phyloP scores from a whole-genome alignment of 768 basidiomycete genomes.

The Mycena haematopus region DNA sequence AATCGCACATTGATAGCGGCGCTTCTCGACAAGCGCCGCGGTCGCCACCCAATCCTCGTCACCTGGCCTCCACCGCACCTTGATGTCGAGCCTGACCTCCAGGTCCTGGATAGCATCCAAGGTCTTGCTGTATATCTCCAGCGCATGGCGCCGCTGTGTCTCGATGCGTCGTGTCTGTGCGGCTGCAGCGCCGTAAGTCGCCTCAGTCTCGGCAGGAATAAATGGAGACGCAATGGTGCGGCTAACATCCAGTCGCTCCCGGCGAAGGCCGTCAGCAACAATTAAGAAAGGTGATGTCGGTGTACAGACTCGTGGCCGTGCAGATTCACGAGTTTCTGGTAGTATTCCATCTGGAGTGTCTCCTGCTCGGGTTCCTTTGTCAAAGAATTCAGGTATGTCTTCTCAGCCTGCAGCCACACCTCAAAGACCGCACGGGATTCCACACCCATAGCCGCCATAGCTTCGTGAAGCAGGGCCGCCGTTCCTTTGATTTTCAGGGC shows the following conservation, averaged over 20 bases:
- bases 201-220: too few species aligned
- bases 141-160: slow-evolving; percentile 24
- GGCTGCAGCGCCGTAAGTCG: background rate
- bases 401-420: too few species aligned
- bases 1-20: slow-evolving; percentile 25
- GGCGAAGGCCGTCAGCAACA: too few species aligned
- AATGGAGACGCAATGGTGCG: too few species aligned
- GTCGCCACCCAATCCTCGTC: slow-evolving; percentile 26
- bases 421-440: background rate
- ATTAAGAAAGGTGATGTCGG: too few species aligned
- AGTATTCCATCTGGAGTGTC: too few species aligned
- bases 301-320: slow-evolving; percentile 5
- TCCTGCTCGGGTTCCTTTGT: slow-evolving; percentile 23
- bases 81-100: slow-evolving; percentile 8
- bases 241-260: too few species aligned
- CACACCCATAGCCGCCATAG: background rate
- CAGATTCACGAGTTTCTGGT: slow-evolving; percentile 15
- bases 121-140: slow-evolving; percentile 17
- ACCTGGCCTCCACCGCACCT: background rate
- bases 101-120: slow-evolving; percentile 9
- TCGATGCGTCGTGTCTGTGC: slow-evolving; percentile 10
- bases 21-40: slow-evolving; percentile 10
- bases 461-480: background rate
- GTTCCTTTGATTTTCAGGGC: background rate
- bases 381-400: slow-evolving; percentile 25